These are phyloP conservation scores for Fraxinus latifolia DNA, from an alignment of 305 asterid genomes.

Conservation along the genomic window DNA sequence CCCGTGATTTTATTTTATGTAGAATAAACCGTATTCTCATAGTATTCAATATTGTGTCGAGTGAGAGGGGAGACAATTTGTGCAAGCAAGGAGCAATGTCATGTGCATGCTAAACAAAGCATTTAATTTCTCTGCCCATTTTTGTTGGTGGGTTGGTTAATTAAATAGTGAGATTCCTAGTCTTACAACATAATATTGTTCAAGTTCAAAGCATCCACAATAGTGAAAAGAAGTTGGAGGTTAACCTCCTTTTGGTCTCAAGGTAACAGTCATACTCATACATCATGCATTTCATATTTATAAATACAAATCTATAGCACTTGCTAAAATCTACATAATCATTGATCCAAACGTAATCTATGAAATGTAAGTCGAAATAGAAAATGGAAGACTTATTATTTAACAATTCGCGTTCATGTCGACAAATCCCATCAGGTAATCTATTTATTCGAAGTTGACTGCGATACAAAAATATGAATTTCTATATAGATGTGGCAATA, in stretches of 20 bases:
- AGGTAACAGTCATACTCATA: background rate
- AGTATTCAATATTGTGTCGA: background rate
- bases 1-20: background rate
- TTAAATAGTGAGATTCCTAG: background rate
- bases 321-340: background rate
- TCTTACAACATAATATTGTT: background rate
- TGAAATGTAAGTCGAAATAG: background rate
- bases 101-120: constrained; percentile 29
- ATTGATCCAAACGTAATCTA: background rate
- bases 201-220: background rate
- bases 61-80: background rate
- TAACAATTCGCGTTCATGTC: background rate
- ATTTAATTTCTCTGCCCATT: constrained; percentile 21
- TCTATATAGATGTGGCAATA: background rate
- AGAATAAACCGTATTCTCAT: background rate
- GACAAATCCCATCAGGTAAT: background rate
- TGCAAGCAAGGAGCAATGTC: constrained; percentile 24
- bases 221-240: background rate
- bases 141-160: constrained; percentile 7
- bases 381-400: background rate
- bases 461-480: background rate
- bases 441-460: background rate
- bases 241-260: background rate
- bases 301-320: background rate
- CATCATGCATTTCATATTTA: background rate